phyloP scores from a whole-genome alignment of 2,329 filamentous ascomycete species.

The Fusarium kyushuense region DNA sequence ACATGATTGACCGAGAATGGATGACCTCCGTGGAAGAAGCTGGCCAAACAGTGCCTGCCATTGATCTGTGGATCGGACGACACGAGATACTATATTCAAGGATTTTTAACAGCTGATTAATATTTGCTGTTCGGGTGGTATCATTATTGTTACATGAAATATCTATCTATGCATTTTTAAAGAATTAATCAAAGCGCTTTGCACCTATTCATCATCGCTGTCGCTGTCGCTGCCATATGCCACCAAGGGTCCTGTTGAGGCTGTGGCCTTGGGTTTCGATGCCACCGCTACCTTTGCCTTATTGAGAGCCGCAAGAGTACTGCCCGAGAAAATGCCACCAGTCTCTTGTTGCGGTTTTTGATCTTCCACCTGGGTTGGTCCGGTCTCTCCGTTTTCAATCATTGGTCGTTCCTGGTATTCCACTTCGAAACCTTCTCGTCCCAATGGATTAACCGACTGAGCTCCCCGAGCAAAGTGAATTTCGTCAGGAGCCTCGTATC shows the following conservation, averaged over 20 bases:
- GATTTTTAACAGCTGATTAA: constrained; percentile 81
- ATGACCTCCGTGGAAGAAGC: constrained; percentile 71
- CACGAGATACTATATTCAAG: constrained; percentile 87
- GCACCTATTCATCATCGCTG: constrained; percentile 72
- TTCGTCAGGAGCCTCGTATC: constrained; percentile 93
- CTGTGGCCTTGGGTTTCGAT: constrained; percentile 65
- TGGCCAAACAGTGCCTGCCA: constrained; percentile 78
- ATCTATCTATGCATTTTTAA: constrained; percentile 46
- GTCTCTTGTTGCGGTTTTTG: constrained; percentile 55
- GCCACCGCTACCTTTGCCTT: constrained; percentile 66
- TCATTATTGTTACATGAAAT: constrained; percentile 49
- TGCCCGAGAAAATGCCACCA: constrained; percentile 81
- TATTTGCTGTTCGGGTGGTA: constrained; percentile 43
- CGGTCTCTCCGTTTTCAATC: constrained; percentile 67
- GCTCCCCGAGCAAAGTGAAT: constrained; percentile 89
- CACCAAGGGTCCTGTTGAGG: constrained; percentile 78
- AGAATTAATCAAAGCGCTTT: constrained; percentile 45
- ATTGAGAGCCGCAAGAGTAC: constrained; percentile 83
- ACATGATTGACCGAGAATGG: constrained; percentile 71
- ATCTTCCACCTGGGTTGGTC: constrained; percentile 49
- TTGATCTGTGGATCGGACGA: constrained; percentile 86
- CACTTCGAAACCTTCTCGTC: constrained; percentile 70
- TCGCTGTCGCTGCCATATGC: constrained; percentile 94
- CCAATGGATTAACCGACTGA: constrained; percentile 71
- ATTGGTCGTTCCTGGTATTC: constrained; percentile 72